Conservation (phyloP, 1,139 yeast species). For the Insectozyma bohioensis region DNA sequence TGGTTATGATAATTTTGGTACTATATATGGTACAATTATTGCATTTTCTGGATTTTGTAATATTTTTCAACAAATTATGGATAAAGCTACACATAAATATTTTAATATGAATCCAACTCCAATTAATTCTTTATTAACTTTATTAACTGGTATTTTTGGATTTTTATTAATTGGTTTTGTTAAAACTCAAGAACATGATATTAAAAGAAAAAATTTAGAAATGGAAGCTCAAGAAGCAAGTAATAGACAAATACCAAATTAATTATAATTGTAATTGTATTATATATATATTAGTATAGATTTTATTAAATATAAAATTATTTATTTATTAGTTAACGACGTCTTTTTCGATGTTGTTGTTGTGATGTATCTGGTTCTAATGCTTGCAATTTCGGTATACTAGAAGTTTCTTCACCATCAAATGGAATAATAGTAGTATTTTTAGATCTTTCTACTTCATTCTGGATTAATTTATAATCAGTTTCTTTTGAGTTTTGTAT, state of each 20-base stretch:
- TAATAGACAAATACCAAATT: conserved; percentile 47
- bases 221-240: conserved; percentile 64
- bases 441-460: conserved; percentile 1
- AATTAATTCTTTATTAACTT: conserved; percentile 56
- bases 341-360: conserved; percentile 10
- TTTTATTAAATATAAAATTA: too few relatives aligned
- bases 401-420: conserved; percentile 4
- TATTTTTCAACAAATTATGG: conserved; percentile 68
- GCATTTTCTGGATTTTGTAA: conserved; percentile 79
- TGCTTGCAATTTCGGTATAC: conserved; percentile 29
- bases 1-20: conserved; percentile 90
- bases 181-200: conserved; percentile 47
- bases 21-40: conserved; percentile 85
- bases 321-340: neutral
- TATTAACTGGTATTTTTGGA: conserved; percentile 57
- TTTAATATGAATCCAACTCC: conserved; percentile 80
- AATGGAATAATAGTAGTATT: conserved; percentile 5
- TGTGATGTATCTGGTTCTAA: conserved; percentile 31
- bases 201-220: conserved; percentile 55
- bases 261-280: too few relatives aligned
- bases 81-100: conserved; percentile 62
- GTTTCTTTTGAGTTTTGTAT: neutral
- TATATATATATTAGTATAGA: conserved; percentile 8
- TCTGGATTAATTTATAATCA: neutral
- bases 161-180: conserved; percentile 51